Evolutionary conservation across 73 alveolate genomes (phyloP), one percentile per base, ranked within the genome.

Genomic region (Blepharisma japonicum): DNA sequence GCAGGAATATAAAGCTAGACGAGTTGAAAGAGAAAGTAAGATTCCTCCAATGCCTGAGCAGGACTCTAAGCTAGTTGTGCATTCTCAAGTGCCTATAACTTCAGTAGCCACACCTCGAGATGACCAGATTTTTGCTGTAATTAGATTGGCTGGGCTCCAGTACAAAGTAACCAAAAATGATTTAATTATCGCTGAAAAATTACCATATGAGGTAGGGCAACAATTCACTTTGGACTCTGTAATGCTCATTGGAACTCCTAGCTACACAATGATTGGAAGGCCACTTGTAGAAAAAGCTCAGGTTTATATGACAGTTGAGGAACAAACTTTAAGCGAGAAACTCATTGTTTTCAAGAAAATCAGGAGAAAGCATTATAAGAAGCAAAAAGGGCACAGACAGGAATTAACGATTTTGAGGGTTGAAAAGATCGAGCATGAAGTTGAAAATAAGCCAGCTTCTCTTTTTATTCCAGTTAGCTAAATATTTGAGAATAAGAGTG

Each of bases 331-430:
- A 42, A 55, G 90, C 39, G 98, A 91, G 14, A 91, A 91, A 70
- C 81, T 77, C 51, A 70, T 89, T 14, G 68, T 91, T 38, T 91
- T 88, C 78, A 91, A 91, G 83, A 91, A 91, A 83, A 82, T 78
- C 66, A 86, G 98, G 77, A 81, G 98, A 55, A 86, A 91, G 89
- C 93, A 90, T 51, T 91, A 84, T 56, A 77, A 86, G 76, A 89
- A 79, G 55, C 55, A 78, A 14, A 47, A 27, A 25, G 93, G 94
- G 11, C 94, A 89, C 56, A 85, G 98, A 71, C 86, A 86, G 55
- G 47, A 50, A 77, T 55, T 86, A 9, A 78, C 86, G 21, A 78
- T 87, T 45, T 82, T 91, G 20, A 77, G 93, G 61, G 81, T 91
- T 45, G 94, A 91, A 54, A 71, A 74, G 25, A 80, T 91, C 21